These are phyloP conservation scores for Diphasiastrum complanatum DNA, from an alignment of 83 land plant genomes.

Conservation along the genomic window DNA sequence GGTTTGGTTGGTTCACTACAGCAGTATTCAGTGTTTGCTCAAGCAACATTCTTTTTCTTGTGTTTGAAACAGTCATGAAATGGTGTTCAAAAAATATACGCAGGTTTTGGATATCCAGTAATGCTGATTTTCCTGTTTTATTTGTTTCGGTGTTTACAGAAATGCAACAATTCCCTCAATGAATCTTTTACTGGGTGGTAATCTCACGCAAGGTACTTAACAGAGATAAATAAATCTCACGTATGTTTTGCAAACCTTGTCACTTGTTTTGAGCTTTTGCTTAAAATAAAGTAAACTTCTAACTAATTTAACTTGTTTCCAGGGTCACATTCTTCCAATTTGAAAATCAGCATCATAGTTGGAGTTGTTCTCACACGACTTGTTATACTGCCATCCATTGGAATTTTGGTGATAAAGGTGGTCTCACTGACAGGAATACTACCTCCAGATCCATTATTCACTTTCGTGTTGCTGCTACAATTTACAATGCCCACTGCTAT, in stretches of 20 bases:
- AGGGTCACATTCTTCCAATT: constrained; percentile 21
- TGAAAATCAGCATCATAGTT: constrained; percentile 7
- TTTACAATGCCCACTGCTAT: constrained; percentile 33
- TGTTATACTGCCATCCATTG: constrained; percentile 26
- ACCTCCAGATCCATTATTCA: constrained; percentile 29
- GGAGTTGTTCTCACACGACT: constrained; percentile 11
- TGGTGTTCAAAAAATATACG: no score
- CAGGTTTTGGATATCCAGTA: no score
- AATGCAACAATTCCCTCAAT: constrained; percentile 13
- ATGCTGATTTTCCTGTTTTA: no score
- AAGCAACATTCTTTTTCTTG: no score
- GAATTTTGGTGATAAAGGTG: constrained; percentile 23
- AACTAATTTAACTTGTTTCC: neutral
- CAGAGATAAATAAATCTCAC: neutral
- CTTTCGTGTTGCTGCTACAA: constrained; percentile 30
- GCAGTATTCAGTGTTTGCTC: no score
- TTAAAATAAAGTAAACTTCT: neutral
- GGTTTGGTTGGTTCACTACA: no score
- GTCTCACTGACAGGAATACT: constrained; percentile 20
- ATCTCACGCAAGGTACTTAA: constrained; percentile 15
- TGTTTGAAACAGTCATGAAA: no score
- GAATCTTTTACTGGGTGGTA: constrained; percentile 22
- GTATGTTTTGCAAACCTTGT: neutral
- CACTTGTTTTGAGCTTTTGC: neutral
- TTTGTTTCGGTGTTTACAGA: constrained; percentile 1